These are phyloP conservation scores for Letharia columbiana DNA, from an alignment of 495 filamentous ascomycete genomes.

Conservation along the genomic window DNA sequence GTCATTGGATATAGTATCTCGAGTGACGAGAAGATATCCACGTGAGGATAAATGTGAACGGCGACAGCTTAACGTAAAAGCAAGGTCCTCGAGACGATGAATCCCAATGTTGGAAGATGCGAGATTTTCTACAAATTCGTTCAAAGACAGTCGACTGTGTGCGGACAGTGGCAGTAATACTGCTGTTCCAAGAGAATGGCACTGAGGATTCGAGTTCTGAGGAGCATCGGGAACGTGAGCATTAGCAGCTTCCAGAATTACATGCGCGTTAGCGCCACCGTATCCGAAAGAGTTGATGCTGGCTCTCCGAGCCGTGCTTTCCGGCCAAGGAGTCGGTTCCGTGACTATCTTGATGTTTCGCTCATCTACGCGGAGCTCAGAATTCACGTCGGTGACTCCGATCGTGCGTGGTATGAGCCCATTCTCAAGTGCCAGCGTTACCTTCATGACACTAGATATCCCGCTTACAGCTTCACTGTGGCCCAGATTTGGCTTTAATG, in stretches of 20 bases:
- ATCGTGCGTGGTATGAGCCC: constrained; percentile 38
- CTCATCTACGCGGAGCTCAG: constrained; percentile 30
- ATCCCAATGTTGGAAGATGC: no score
- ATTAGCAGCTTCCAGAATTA: constrained; percentile 27
- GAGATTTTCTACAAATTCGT: no score
- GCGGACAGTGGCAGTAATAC: background rate
- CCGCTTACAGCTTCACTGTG: constrained; percentile 36
- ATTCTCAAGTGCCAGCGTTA: constrained; percentile 39
- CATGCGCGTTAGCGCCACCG: constrained; percentile 39
- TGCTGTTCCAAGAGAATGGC: background rate
- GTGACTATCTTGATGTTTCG: constrained; percentile 21
- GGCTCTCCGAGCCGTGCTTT: background rate
- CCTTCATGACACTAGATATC: constrained; percentile 47
- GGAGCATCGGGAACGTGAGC: no score
- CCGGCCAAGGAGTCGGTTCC: background rate
- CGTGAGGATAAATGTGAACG: no score
- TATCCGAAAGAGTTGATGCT: constrained; percentile 37
- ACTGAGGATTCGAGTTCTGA: no score
- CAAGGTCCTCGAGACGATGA: no score
- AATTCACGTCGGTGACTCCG: constrained; percentile 32
- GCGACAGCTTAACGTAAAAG: no score
- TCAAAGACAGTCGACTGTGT: no score
- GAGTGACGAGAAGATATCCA: no score
- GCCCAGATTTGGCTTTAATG: constrained; percentile 35
- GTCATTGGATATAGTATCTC: no score